Evolutionary conservation across 2,329 filamentous ascomycete genomes (phyloP), one percentile per base, ranked within the genome.

Genomic region (Septoria petroselini): DNA sequence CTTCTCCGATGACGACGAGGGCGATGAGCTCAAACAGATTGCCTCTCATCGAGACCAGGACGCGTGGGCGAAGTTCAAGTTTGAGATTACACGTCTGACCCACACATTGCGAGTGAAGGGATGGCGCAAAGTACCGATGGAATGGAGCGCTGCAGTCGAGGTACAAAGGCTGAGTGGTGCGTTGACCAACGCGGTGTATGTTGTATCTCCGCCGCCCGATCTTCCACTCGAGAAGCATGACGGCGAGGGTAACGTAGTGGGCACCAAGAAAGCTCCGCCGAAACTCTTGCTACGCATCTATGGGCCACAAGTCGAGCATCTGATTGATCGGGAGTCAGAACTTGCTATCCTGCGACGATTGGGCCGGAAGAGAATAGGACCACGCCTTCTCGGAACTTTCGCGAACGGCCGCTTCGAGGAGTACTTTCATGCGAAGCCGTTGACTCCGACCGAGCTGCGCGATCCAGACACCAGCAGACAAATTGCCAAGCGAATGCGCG

Each of bases 401-500:
- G 81, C 79, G 46, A 98, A 98, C 64, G 93, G 93, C 7, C 86
- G 93, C 4, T 98, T 98, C 59, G 93, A 98, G 70, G 86, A 98
- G 68, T 97, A 84, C 66, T 87, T 96, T 66, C 82, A 95, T 65
- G 90, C 93, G 1, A 81, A 82, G 30, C 84, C 93, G 0, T 78
- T 98, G 34, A 91, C 84, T 0, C 78, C 85, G 0, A 75, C 80
- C 19, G 87, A 95, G 58, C 71, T 98, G 38, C 84, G 88, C 30
- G 81, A 88, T 25, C 81, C 88, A 0, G 87, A 89, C 41, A 96
- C 88, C 0, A 94, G 87, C 27, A 86, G 81, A 63, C 88, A 95
- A 65, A 98, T 98, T 64, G 91, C 93, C 9, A 97, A 97, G 75
- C 87, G 93, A 42, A 95, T 98, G 89, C 81, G 91, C 55, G 93